Percentiles rank a stretch among this genome's conserved stretches.
phyloP scores from a whole-genome alignment of 805 yeast species.

The Saccharomycopsis capsularis region DNA sequence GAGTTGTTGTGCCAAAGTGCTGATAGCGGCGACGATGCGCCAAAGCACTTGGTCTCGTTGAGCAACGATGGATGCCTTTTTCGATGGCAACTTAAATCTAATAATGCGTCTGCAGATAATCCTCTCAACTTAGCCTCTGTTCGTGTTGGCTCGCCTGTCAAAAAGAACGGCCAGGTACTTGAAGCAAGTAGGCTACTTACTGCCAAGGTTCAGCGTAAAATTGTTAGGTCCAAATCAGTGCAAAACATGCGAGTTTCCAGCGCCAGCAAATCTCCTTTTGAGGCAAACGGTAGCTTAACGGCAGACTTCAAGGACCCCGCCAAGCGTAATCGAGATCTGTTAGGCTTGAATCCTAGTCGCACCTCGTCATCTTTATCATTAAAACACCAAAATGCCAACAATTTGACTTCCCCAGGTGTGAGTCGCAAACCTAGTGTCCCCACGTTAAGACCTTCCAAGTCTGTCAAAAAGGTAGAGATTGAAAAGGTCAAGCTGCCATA shows the following conservation, averaged over 20 bases:
- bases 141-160: background rate
- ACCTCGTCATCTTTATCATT: too few species aligned
- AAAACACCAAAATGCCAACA: too few species aligned
- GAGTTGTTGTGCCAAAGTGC: slow-evolving; percentile 9
- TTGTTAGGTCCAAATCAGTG: slow-evolving; percentile 19
- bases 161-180: background rate
- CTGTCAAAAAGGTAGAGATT: too few species aligned
- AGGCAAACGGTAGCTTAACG: too few species aligned
- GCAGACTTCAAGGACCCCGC: too few species aligned
- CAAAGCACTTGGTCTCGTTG: slow-evolving; percentile 34
- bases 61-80: slow-evolving; percentile 52
- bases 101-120: background rate
- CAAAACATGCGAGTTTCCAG: background rate
- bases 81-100: slow-evolving; percentile 33
- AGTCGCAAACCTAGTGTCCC: too few species aligned
- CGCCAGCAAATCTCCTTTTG: too few species aligned
- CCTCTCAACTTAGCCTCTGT: background rate
- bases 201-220: slow-evolving; percentile 2
- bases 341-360: too few species aligned
- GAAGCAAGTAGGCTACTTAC: slow-evolving; percentile 3
- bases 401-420: too few species aligned
- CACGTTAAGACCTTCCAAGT: too few species aligned
- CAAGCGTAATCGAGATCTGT: too few species aligned
- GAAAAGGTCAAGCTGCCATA: too few species aligned
- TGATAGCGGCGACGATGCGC: slow-evolving; percentile 13